These are phyloP conservation scores for Protomyces inouyei DNA, from an alignment of 1,139 yeast species.

Conservation along the genomic window DNA sequence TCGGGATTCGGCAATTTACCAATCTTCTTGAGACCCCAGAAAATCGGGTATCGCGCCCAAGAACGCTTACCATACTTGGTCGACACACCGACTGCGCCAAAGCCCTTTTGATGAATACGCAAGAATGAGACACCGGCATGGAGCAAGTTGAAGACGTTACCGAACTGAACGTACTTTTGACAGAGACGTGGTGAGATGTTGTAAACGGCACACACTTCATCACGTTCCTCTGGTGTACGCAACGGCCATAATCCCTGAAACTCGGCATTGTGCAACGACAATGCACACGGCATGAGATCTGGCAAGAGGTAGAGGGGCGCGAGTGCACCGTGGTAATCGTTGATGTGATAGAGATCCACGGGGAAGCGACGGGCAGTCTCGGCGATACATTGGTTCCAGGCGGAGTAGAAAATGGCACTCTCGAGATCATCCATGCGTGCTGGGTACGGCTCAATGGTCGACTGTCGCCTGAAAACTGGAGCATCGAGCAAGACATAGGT, in stretches of 20 bases:
- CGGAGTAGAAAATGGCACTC: conserved; percentile 30
- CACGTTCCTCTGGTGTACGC: conserved; percentile 28
- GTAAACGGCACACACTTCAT: conserved; percentile 28
- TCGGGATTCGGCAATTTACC: conserved; percentile 30
- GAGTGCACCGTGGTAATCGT: conserved; percentile 30
- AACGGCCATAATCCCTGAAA: conserved; percentile 31
- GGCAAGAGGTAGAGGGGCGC: conserved; percentile 30
- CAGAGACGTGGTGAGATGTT: conserved; percentile 24
- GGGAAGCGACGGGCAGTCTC: conserved; percentile 29
- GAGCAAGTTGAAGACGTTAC: conserved; percentile 29
- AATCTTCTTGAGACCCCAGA: conserved; percentile 29
- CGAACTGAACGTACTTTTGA: conserved; percentile 29
- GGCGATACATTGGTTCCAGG: conserved; percentile 31
- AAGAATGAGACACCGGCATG: conserved; percentile 29
- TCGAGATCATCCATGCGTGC: conserved; percentile 31
- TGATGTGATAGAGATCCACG: conserved; percentile 30
- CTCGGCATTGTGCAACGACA: conserved; percentile 30
- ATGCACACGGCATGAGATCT: conserved; percentile 27
- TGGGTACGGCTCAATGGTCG: conserved; percentile 28
- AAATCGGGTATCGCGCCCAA: conserved; percentile 29
- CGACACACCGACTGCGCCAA: conserved; percentile 30
- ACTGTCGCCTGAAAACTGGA: conserved; percentile 29
- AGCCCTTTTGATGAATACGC: conserved; percentile 29
- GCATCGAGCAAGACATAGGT: conserved; percentile 30
- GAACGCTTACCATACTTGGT: conserved; percentile 29